Evolutionary conservation across 1,284 basidiomycete species (phyloP).

Genomic region (Rhodotorula sp.): DNA sequence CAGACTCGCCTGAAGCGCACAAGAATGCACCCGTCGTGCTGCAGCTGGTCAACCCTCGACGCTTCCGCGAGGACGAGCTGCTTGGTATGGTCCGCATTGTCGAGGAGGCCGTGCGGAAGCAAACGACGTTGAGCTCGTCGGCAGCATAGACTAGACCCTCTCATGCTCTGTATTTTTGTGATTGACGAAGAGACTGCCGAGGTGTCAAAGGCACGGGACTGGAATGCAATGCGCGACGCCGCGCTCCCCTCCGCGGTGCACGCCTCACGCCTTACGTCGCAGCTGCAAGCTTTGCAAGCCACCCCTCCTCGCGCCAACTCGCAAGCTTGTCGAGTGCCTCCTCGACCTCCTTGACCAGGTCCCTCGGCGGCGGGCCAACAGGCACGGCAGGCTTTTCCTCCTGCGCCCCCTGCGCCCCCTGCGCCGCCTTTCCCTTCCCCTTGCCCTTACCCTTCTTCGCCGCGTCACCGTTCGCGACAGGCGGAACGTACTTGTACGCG

Average conservation of each 20-base stretch:
- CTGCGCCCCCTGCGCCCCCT: not conserved
- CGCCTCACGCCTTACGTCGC: too few relatives aligned
- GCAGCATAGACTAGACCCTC: too few relatives aligned
- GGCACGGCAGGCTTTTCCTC: not conserved
- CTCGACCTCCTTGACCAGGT: constrained; percentile 18
- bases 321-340: constrained; percentile 8
- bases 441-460: not conserved
- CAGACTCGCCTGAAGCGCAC: not conserved
- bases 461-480: not conserved
- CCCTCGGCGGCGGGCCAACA: not conserved
- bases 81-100: not conserved
- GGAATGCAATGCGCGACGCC: too few relatives aligned
- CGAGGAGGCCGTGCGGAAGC: not conserved
- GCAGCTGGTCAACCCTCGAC: constrained; percentile 5
- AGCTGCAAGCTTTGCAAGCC: not conserved
- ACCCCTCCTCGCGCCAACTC: constrained; percentile 15
- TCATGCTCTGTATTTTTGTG: too few relatives aligned
- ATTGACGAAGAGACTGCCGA: too few relatives aligned
- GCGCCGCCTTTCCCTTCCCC: not conserved
- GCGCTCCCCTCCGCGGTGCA: too few relatives aligned
- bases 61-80: constrained; percentile 8
- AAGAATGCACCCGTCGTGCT: not conserved
- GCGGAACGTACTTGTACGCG: not conserved
- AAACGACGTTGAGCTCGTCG: too few relatives aligned
- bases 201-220: too few relatives aligned